These are phyloP conservation scores for Yamadazyma phyllophila DNA, from an alignment of 805 yeast species.

Conservation along the genomic window DNA sequence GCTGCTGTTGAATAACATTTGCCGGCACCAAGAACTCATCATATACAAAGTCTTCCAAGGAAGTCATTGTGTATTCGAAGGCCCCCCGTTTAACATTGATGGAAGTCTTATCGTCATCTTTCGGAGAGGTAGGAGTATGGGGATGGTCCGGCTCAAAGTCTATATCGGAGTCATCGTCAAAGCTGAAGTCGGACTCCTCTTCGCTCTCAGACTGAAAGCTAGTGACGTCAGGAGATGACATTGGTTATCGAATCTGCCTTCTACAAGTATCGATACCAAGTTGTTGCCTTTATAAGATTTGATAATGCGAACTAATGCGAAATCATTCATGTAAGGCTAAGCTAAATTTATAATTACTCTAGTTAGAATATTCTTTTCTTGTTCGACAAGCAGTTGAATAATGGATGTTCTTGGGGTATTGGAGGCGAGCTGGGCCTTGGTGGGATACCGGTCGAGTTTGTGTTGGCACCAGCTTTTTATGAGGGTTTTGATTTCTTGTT, in stretches of 20 bases:
- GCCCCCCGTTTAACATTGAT: not conserved
- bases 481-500: not conserved
- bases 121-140: not conserved
- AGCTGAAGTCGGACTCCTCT: slow-evolving; percentile 11
- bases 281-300: not conserved
- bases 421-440: not conserved
- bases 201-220: not conserved
- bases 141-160: not conserved
- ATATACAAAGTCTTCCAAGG: slow-evolving; percentile 5
- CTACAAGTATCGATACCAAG: no score
- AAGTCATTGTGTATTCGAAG: slow-evolving; percentile 7
- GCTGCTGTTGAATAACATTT: slow-evolving; percentile 1
- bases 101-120: not conserved
- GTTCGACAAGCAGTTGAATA: slow-evolving; percentile 16
- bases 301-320: slow-evolving; percentile 5
- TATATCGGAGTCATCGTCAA: slow-evolving; percentile 15
- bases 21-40: slow-evolving; percentile 4
- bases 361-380: slow-evolving; percentile 27
- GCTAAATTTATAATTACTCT: slow-evolving; percentile 6
- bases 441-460: slow-evolving; percentile 2
- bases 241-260: not conserved
- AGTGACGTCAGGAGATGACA: not conserved
- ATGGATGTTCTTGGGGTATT: slow-evolving; percentile 10
- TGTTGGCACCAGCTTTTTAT: slow-evolving; percentile 2
- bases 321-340: not conserved